A percentile compares a stretch with the other conserved stretches of the same genome.
phyloP scores from a whole-genome alignment of 1,284 basidiomycete species.

The Microbotryum saponariae region DNA sequence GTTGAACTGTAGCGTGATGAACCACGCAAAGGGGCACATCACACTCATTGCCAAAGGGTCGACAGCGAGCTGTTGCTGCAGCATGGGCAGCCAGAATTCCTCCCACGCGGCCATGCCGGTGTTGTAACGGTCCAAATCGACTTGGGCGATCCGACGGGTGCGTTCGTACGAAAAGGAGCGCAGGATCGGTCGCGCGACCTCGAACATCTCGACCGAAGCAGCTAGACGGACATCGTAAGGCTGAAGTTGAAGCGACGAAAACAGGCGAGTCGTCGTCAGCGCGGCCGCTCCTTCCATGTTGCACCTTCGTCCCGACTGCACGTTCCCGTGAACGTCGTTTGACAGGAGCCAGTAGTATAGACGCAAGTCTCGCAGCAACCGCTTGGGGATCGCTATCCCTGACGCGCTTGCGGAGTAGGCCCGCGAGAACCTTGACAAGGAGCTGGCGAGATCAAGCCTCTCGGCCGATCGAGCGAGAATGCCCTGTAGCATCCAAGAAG shows the following conservation, averaged over 20 bases:
- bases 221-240: slow-evolving; percentile 31
- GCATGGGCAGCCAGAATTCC: slow-evolving; percentile 27
- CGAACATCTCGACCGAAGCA: slow-evolving; percentile 32
- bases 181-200: slow-evolving; percentile 31
- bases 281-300: slow-evolving; percentile 31
- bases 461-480: slow-evolving; percentile 26
- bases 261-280: slow-evolving; percentile 28
- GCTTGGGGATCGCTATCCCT: slow-evolving; percentile 19
- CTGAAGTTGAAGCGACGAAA: slow-evolving; percentile 27
- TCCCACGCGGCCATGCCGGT: slow-evolving; percentile 27
- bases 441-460: slow-evolving; percentile 16
- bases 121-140: slow-evolving; percentile 31
- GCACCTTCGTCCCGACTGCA: slow-evolving; percentile 27
- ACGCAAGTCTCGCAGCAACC: slow-evolving; percentile 21
- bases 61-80: slow-evolving; percentile 15
- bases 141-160: slow-evolving; percentile 21
- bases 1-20: slow-evolving; percentile 28
- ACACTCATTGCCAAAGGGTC: slow-evolving; percentile 32
- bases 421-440: slow-evolving; percentile 20
- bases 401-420: slow-evolving; percentile 24
- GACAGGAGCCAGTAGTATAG: slow-evolving; percentile 30
- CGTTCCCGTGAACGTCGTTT: slow-evolving; percentile 31
- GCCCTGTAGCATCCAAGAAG: slow-evolving; percentile 30
- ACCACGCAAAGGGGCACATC: slow-evolving; percentile 26
- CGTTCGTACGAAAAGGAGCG: slow-evolving; percentile 28